These are phyloP conservation scores for Parsonsia alboflavescens DNA, from an alignment of 257 asterid species.

Conservation along the genomic window DNA sequence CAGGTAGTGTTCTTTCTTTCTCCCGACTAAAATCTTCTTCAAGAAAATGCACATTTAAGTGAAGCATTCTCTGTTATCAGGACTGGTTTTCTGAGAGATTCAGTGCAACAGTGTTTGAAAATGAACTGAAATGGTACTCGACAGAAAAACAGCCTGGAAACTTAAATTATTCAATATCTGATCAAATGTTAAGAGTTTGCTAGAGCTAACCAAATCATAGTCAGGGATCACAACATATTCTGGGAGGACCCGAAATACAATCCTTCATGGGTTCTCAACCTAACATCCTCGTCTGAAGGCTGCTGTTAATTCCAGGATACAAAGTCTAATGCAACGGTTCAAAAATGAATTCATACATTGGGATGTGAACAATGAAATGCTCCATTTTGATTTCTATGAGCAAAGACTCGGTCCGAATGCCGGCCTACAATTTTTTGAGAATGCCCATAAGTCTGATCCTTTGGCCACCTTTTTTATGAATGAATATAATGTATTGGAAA, in stretches of 20 bases:
- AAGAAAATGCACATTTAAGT: too few relatives aligned
- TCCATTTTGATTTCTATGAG: constrained; percentile 49
- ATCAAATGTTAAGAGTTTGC: constrained; percentile 46
- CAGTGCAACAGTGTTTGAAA: constrained; percentile 54
- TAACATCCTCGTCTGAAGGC: constrained; percentile 28
- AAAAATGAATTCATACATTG: constrained; percentile 53
- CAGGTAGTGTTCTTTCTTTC: constrained; percentile 28
- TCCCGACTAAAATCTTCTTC: not conserved
- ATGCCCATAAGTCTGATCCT: constrained; percentile 43
- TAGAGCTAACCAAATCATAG: constrained; percentile 33
- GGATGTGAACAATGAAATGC: constrained; percentile 62
- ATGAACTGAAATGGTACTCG: constrained; percentile 58
- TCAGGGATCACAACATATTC: constrained; percentile 60
- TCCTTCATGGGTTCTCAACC: constrained; percentile 45
- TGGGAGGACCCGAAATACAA: constrained; percentile 42
- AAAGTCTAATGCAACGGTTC: constrained; percentile 41
- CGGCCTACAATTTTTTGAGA: constrained; percentile 35
- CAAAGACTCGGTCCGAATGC: constrained; percentile 45
- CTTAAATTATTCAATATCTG: constrained; percentile 47
- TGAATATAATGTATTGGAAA: constrained; percentile 51
- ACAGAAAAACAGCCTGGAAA: constrained; percentile 41
- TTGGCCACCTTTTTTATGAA: constrained; percentile 52
- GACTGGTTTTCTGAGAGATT: constrained; percentile 52
- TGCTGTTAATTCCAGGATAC: constrained; percentile 36
- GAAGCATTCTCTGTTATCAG: too few relatives aligned